Base-by-base conservation (phyloP, 805 yeast genomes). In the Candida andamanensis region DNA sequence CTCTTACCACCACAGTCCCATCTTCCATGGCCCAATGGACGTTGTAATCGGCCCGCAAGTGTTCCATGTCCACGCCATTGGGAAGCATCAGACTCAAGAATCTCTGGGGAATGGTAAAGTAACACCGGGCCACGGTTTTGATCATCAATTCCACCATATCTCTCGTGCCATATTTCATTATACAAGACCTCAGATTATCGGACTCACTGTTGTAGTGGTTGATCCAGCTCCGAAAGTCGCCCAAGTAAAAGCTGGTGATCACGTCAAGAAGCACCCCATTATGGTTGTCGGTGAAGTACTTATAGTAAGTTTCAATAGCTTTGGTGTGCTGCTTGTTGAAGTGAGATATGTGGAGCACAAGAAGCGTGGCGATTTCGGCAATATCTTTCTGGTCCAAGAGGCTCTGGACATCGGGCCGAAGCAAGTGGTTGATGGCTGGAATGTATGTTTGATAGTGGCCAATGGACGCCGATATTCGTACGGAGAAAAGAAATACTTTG, bases 371-470 rank as follows among this genome's bases (percentile, higher is more conserved):
- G 13, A 74, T 43, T 35, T 70, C 76, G 18, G 50, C 47, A 1
- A 46, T 37, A 42, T 72, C 77, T 0, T 42, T 44, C 1, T 29
- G 22, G 0, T 46, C 38, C 15, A 71, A 46, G 9, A 56, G 23
- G 6, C 12, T 23, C 22, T 19, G 22, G 22, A 11, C 22, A n/a
- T n/a, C n/a, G n/a, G n/a, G n/a, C 6, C 13, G 13, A 3, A 12
- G 5, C 16, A 76, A 42, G 37, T 64, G 66, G 24, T 51, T 47
- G n/a, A 75, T 61, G 17, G 74, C 57, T 2, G 84, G 81, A 4
- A 75, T 36, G 42, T 74, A 77, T 1, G 80, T 63, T 38, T 74
- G 73, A 44, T 69, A 67, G 36, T 72, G 72, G 6, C 74, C 75
- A 4, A 61, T 44, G 3, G 60, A 52, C 0, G 72, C 59, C 1